These are phyloP conservation scores for Phytophthora ramorum DNA, from an alignment of 352 stramenopile species.

Conservation along the genomic window DNA sequence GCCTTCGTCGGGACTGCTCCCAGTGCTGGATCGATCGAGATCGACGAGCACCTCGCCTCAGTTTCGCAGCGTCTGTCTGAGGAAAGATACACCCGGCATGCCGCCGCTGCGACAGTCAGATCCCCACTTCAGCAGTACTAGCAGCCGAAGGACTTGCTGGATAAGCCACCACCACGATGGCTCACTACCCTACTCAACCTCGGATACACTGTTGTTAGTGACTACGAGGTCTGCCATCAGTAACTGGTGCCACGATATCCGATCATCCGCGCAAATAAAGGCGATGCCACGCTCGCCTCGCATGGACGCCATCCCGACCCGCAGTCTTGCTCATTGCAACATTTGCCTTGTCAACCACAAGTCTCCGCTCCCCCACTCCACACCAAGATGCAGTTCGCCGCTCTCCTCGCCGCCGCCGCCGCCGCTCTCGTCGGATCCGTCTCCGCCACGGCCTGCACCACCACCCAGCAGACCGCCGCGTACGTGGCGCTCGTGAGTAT, in stretches of 20 bases:
- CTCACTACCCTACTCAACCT: not conserved
- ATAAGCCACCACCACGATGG: not conserved
- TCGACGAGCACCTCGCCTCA: not conserved
- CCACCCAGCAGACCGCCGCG: slow-evolving; percentile 21
- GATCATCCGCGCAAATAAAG: too few relatives aligned
- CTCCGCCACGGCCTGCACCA: slow-evolving; percentile 15
- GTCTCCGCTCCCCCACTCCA: not conserved
- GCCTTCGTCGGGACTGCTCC: not conserved
- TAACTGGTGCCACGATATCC: not conserved
- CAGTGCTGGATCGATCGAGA: not conserved
- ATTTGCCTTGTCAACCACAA: slow-evolving; percentile 16
- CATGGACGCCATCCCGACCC: not conserved
- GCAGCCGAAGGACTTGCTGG: too few relatives aligned
- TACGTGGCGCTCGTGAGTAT: slow-evolving; percentile 25
- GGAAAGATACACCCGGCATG: not conserved
- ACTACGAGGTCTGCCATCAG: not conserved
- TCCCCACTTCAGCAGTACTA: not conserved
- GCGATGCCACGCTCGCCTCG: not conserved
- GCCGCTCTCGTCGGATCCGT: slow-evolving; percentile 12
- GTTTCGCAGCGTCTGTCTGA: not conserved
- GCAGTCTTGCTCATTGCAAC: slow-evolving; percentile 12
- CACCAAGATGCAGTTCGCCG: slow-evolving; percentile 28
- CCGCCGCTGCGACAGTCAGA: not conserved
- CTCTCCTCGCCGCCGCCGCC: slow-evolving; percentile 21
- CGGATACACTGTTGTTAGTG: not conserved